Evolutionary conservation across 352 stramenopile genomes (phyloP), one percentile per base, ranked within the genome.

Genomic region (Globisporangium paddicum): DNA sequence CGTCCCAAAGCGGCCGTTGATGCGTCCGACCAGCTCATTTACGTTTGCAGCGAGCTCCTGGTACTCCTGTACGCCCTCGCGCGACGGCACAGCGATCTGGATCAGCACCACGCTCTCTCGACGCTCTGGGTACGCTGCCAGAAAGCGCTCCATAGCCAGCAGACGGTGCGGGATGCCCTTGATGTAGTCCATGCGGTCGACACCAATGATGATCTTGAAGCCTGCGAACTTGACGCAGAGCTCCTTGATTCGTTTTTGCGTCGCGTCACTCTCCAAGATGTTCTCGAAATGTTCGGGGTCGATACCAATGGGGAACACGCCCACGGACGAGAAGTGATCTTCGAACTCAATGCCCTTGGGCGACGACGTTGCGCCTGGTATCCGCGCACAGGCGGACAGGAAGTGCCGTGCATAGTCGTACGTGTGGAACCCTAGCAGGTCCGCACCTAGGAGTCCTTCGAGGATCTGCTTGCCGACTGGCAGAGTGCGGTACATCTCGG

Each of bases 21-120:
- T 96, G 7, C 87, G 80, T 0, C 87, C 87, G 1, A 97, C 87
- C 48, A 96, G 74, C 61, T 96, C 82, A 62, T 96, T 96, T 46
- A 97, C 81, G 62, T 93, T 84, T 13, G 69, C 69, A 5, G 84
- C 64, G 34, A 89, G 60, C 48, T 87, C 84, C 55, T 75, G 81
- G 55, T 88, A 90, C 49, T 77, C 82, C 16, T 88, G 63, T 4
- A 81, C 73, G 14, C 58, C 66, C 14, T 68, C 69, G 28, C 82
- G 73, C 16, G 83, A 94, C 11, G 93, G 97, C 45, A 98, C 96
- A 11, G 93, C 96, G 61, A 98, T 96, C 70, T 98, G 93, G 48
- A 98, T 91, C 26, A 98, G 66, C n/a, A 97, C 92, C 46, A 98
- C 90, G 71, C 98, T 98, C 45, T 95, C 90, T 35, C 91, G 82